Percentiles rank a stretch among this genome's conserved stretches.
Conservation (phyloP, 2,329 filamentous ascomycete genomes). For the Aplosporella prunicola region DNA sequence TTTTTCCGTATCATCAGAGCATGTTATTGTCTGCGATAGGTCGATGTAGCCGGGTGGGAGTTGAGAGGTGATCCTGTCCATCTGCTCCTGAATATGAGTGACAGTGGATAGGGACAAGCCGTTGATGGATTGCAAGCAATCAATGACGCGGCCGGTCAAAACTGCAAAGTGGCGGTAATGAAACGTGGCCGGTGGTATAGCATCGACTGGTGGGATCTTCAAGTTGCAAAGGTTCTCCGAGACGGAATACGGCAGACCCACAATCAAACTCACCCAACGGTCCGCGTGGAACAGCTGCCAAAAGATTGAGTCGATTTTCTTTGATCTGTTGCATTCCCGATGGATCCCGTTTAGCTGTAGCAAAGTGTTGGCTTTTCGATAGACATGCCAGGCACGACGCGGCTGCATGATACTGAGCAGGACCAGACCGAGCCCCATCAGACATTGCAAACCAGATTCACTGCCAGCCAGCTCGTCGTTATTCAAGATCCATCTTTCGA, state of each 20-base stretch:
- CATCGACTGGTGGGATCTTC: neutral
- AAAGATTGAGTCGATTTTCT: neutral
- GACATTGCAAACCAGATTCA: neutral
- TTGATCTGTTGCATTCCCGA: neutral
- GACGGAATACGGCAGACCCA: neutral
- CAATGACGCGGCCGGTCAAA: neutral
- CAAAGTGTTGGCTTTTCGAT: neutral
- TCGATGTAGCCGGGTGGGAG: neutral
- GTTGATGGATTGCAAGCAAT: neutral
- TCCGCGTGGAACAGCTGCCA: neutral
- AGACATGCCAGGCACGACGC: neutral
- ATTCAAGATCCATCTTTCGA: neutral
- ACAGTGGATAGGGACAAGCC: neutral
- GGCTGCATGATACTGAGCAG: neutral
- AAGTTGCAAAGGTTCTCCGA: neutral
- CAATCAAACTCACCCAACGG: neutral
- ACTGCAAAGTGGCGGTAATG: neutral
- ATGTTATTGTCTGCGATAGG: no score
- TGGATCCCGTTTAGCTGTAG: neutral
- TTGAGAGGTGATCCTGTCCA: neutral
- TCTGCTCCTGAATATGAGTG: neutral
- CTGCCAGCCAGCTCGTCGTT: neutral
- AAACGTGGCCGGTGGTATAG: neutral
- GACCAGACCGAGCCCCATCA: neutral
- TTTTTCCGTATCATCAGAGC: no score